Base-by-base conservation (phyloP, 306 rosid genomes). In the Quercus alba region DNA sequence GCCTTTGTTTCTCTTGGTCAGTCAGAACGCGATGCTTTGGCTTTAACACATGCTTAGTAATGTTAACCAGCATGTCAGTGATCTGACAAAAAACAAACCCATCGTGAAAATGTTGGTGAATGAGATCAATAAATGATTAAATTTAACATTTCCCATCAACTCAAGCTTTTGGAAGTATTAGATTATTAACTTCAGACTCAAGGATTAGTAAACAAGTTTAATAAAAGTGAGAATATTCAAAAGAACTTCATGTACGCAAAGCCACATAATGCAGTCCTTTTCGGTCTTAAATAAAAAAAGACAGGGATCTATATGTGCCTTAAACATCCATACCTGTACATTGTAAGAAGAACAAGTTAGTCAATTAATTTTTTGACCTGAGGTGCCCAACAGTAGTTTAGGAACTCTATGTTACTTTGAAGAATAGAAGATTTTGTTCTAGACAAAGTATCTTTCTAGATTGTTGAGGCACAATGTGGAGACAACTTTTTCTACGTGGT, bases 1-100 rank as follows among this genome's bases (percentile, higher is more conserved):
- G 94, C 71, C 83, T 87, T 71, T 80, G 78, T 78, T 93, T 95
- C 85, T 90, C 96, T 66, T 55, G 70, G 38, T 87, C 86, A 17
- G 94, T 89, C 72, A 95, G 86, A 59, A 91, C 80, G 62, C 74
- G 80, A 79, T 93, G 98, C 85, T 89, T 91, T 75, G 99, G 98
- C 93, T 87, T 95, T 82, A 95, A 78, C 30, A 86, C 90, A 84
- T 95, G 99, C 92, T 91, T 95, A 38, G 99, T 93, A 68, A 91
- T 86, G 80, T 95, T 95, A 63, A 95, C 93, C 72, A 95, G 94
- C 90, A 95, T 89, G 86, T 95, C 98, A 12, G 99, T 91, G 59
- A 95, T 95, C 99, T 95, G 93, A 76, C 75, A 76, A 49, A 44
- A 78, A 41, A 69, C 82, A 76, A 52, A 26, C 63, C 70, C 79